Conservation (phyloP, 2,329 filamentous ascomycete species). For the Sporothrix inflata region DNA sequence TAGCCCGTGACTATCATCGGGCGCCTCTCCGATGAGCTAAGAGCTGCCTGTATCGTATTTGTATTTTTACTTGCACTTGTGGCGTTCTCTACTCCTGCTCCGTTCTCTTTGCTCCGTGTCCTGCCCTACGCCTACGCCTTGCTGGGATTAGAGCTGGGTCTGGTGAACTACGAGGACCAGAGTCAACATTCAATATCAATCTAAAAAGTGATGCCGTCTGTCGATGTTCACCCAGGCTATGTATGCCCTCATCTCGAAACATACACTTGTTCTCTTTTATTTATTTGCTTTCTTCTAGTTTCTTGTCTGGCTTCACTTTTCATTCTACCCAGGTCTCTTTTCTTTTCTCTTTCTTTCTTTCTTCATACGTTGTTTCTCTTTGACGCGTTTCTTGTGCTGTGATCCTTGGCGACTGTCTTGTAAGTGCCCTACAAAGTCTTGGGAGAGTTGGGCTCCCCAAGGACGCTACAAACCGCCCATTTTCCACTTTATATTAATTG, state of each 20-base stretch:
- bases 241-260: neutral
- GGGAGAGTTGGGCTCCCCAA: too few species aligned
- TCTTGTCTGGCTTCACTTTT: neutral
- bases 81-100: neutral
- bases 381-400: too few species aligned
- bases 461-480: conserved; percentile 9
- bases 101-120: neutral
- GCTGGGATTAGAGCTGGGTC: neutral
- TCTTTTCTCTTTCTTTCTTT: neutral
- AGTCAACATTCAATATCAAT: neutral
- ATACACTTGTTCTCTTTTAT: too few species aligned
- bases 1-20: neutral
- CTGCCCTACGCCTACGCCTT: conserved; percentile 15
- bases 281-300: neutral
- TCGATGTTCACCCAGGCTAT: neutral
- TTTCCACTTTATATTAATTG: neutral
- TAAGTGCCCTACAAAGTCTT: too few species aligned
- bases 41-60: neutral
- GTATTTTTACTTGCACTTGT: neutral
- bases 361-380: neutral
- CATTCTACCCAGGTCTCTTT: too few species aligned
- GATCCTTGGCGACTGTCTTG: too few species aligned
- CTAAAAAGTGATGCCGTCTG: neutral
- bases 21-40: neutral
- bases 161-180: neutral